Base-by-base conservation (phyloP, 495 filamentous ascomycete genomes). In the Aspergillus taichungensis region DNA sequence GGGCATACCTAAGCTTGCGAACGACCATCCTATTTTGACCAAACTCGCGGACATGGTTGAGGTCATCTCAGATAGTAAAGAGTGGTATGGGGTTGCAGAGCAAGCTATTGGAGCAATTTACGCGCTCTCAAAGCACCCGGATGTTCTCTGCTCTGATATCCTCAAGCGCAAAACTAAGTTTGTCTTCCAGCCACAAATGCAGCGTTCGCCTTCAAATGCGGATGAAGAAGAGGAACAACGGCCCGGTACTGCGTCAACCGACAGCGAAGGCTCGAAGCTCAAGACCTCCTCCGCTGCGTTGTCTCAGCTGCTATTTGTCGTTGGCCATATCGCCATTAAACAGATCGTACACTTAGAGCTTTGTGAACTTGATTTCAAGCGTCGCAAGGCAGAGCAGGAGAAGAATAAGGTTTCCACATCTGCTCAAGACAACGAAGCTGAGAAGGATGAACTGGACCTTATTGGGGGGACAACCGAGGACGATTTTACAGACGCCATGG, bases 261-360 rank as follows among this genome's bases (percentile, higher is more conserved):
- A 67, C 2, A 50, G 32, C 13, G 62, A 64, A 32, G 51, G 36
- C 6, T 39, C 62, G 24, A 64, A 52, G 18, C 52, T 49, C 7
- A 71, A 60, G 33, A 55, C 60, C 11, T 75, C 76, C 8, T 80
- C 86, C 5, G 75, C 86, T 29, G 83, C 78, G 1, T 73, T 99
- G 0, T 92, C 91, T 0, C 94, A 96, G 51, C 75, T 99, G 3
- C 74, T 99, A 5, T 99, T 95, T 63, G 82, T 95, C 41, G 91
- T 98, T 42, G 92, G 91, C 5, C 91, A 98, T 57, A 87, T 96
- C 46, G 90, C 91, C 28, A 88, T 98, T 66, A 98, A 98, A 62
- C 92, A 99, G 55, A 99, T 97, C 47, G 92, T 99, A n/a, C 94
- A 99, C 62, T 74, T 99, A n/a, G 92, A 99, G 52, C 75, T 97